phyloP scores from a whole-genome alignment of 306 rosid species.

The Oxytropis ochrocephala region DNA sequence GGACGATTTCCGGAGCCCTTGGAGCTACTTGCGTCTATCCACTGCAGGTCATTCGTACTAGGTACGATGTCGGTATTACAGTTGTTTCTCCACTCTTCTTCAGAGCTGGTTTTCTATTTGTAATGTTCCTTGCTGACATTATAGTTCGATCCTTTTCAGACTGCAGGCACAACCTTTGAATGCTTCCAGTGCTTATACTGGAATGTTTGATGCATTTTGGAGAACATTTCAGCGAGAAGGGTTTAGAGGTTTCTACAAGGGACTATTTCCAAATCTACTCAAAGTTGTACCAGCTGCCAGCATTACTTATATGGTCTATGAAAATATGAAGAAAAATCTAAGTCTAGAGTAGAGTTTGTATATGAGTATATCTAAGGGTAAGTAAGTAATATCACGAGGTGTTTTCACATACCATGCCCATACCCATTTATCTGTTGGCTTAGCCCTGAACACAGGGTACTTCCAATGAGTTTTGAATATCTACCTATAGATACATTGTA shows the following conservation, averaged over 20 bases:
- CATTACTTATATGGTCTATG: slow-evolving; percentile 45
- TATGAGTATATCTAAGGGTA: neutral
- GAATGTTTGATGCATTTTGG: slow-evolving; percentile 43
- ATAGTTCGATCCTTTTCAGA: slow-evolving; percentile 21
- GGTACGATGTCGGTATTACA: slow-evolving; percentile 17
- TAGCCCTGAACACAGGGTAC: neutral
- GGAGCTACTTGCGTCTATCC: slow-evolving; percentile 53
- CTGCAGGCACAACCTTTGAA: slow-evolving; percentile 41
- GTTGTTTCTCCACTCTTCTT: neutral
- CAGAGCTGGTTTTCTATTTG: neutral
- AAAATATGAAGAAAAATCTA: slow-evolving; percentile 40
- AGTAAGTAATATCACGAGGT: neutral
- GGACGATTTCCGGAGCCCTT: slow-evolving; percentile 43
- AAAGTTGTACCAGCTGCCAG: slow-evolving; percentile 56
- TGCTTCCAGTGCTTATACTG: slow-evolving; percentile 31
- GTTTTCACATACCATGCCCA: neutral
- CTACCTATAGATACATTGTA: neutral
- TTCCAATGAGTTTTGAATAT: neutral
- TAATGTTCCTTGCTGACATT: slow-evolving; percentile 3
- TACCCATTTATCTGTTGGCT: neutral
- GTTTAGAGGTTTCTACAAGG: slow-evolving; percentile 39
- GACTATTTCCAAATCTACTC: slow-evolving; percentile 45
- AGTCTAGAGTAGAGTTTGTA: slow-evolving; percentile 26
- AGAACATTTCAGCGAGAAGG: slow-evolving; percentile 38
- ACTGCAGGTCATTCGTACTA: slow-evolving; percentile 49